These are phyloP conservation scores for Candida ipomoeae DNA, from an alignment of 805 yeast genomes.

Conservation along the genomic window DNA sequence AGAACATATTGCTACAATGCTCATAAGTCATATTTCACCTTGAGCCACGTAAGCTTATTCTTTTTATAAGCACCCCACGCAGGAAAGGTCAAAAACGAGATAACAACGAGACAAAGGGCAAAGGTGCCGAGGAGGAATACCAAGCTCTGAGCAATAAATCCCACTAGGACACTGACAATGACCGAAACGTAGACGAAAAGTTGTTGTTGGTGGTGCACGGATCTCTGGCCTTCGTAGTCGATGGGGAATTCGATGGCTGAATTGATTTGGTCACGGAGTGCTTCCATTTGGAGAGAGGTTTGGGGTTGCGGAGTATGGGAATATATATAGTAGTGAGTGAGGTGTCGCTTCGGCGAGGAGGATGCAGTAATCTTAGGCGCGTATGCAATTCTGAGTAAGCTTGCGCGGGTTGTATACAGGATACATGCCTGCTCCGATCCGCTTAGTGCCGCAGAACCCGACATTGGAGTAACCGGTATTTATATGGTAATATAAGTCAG, in stretches of 20 bases:
- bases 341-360: constrained; percentile 7
- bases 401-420: neutral
- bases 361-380: constrained; percentile 5
- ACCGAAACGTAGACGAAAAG: constrained; percentile 24
- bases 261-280: constrained; percentile 12
- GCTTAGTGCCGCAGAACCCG: too few species aligned
- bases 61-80: constrained; percentile 55
- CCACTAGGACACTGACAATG: constrained; percentile 42
- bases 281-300: constrained; percentile 12
- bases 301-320: constrained; percentile 3
- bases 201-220: constrained; percentile 31
- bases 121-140: constrained; percentile 35
- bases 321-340: neutral
- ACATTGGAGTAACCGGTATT: too few species aligned
- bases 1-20: constrained; percentile 23
- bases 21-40: constrained; percentile 25
- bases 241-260: constrained; percentile 32
- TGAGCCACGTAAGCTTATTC: constrained; percentile 47
- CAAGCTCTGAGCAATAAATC: constrained; percentile 47
- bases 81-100: constrained; percentile 43
- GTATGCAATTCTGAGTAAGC: neutral
- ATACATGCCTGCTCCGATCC: neutral
- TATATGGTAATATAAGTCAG: too few species aligned
- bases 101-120: constrained; percentile 28
- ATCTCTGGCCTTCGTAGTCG: constrained; percentile 53